Evolutionary conservation across 2,329 filamentous ascomycete species (phyloP), one percentile per base, ranked within the genome.

Genomic region (Penicillium sp.): DNA sequence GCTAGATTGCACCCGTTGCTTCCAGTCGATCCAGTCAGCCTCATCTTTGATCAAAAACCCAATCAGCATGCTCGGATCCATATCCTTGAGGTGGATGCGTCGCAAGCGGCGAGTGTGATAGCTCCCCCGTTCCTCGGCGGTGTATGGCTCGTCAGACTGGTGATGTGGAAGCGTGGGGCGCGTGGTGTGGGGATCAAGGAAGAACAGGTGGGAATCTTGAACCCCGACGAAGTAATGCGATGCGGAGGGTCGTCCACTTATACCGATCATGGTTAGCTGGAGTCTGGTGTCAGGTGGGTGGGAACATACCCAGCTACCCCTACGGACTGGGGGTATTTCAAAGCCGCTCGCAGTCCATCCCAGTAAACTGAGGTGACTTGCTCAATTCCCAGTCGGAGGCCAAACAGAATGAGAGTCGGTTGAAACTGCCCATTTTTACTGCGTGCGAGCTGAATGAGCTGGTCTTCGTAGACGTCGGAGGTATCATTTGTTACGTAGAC

Each of bases 41-140:
- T 93, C 87, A 56, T 90, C 86, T 41, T 83, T 84, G 60, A 99
- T 92, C 35, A 99, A 77, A 68, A 98, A 98, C 5, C 91, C 93
- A 63, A 99, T 90, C 43, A 99, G 79, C 95, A 99, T 99, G 69
- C 92, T 97, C 0, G 95, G 95, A 68, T 99, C 95, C 90, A 99
- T 95, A 70, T 98, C 93, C 57, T 87, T 86, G 48, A 99, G 83
- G 64, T 95, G 88, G 29, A 99, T 82, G 55, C 90, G 85, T 37
- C 93, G 86, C 19, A 99, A 78, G 48, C 93, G 87, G 50, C 90
- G 85, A 0, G 93, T 98, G 72, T 99, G 93, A 69, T 91, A 97
- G 1, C 89, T 89, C 54, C 88, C 84, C 16, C 96, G 73, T 57
- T 98, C 92, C 65, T 90, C 88, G 8, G 79, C 68, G 0, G 86